Conservation (phyloP, 2,329 filamentous ascomycete species). For the Calonectria ilicicola region DNA sequence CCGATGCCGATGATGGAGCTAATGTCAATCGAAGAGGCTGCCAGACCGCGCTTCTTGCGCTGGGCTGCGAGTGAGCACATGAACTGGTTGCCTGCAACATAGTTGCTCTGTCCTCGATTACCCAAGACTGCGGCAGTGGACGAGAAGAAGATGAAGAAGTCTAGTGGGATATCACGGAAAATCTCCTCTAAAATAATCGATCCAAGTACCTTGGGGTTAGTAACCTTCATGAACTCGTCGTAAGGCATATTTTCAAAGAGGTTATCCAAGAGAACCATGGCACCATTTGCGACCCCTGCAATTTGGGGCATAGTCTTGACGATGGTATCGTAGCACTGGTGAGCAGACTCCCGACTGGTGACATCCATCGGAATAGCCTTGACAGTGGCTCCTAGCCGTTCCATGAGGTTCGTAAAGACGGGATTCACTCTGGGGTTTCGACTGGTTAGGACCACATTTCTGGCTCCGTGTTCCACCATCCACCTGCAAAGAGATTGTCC, state of each 20-base stretch:
- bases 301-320: slow-evolving; percentile 46
- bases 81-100: not conserved
- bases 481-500: slow-evolving; percentile 53
- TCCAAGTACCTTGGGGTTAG: slow-evolving; percentile 54
- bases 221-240: slow-evolving; percentile 43
- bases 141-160: slow-evolving; percentile 52
- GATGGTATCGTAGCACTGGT: slow-evolving; percentile 26
- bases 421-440: slow-evolving; percentile 50
- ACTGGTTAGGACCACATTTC: slow-evolving; percentile 52
- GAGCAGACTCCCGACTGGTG: slow-evolving; percentile 16
- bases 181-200: slow-evolving; percentile 46
- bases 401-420: slow-evolving; percentile 38
- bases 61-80: not conserved
- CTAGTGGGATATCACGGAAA: slow-evolving; percentile 44
- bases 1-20: not conserved
- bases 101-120: not conserved
- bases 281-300: slow-evolving; percentile 57
- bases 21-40: slow-evolving; percentile 31
- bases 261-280: slow-evolving; percentile 56
- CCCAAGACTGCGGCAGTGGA: not conserved
- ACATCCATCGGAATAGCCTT: slow-evolving; percentile 25
- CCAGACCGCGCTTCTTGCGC: not conserved
- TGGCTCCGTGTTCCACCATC: slow-evolving; percentile 54
- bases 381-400: slow-evolving; percentile 3
- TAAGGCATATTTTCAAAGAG: slow-evolving; percentile 46